Evolutionary conservation across 208 protist species (phyloP), one percentile per base, ranked within the genome.

Genomic region (Porcisia hertigi): DNA sequence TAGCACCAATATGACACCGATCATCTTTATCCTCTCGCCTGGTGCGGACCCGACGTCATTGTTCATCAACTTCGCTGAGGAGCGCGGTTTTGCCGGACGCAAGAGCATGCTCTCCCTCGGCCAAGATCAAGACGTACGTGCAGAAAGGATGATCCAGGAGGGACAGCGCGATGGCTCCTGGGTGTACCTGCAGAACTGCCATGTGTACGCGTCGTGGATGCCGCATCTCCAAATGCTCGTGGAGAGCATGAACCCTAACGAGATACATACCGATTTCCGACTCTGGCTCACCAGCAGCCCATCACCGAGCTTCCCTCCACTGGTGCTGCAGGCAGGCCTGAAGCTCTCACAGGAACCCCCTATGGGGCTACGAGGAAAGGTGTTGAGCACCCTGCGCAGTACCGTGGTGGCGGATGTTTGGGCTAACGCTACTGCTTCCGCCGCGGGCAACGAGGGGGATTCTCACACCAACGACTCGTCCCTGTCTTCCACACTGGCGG

Each of bases 271-370:
- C 43, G 90, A 98, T 71, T 99, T 98, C 86, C 83, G 98, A 53
- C 86, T 99, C 52, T 99, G 97, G 96, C 88, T 99, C 67, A 99
- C 97, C 12, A 98, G 95, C 59, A 98, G 93, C 88, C 97, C 98
- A 25, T 92, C 94, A 3, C 65, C 81, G 18, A 80, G 57, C 60
- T 99, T 99, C 81, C 98, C 98, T 5, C 87, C 96, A 9, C 78
- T 92, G 63, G 94, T 99, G 66, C 89, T 99, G 71, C 96, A 98
- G 81, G 89, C 88, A 59, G 95, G 96, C 73, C 87, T 99, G 72
- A 99, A 99, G 88, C 81, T 99, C 53, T 97, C 97, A 18, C 97
- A 97, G 70, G 98, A 99, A 85, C 97, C 98, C n/a, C 98, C 98
- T 16, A 95, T 94, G 69, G 98, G 97, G 14, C 81, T 99, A 53